Evolutionary conservation across 495 filamentous ascomycete species (phyloP), one percentile per base, ranked within the genome.

Genomic region (Trichocladium uniseriatum): DNA sequence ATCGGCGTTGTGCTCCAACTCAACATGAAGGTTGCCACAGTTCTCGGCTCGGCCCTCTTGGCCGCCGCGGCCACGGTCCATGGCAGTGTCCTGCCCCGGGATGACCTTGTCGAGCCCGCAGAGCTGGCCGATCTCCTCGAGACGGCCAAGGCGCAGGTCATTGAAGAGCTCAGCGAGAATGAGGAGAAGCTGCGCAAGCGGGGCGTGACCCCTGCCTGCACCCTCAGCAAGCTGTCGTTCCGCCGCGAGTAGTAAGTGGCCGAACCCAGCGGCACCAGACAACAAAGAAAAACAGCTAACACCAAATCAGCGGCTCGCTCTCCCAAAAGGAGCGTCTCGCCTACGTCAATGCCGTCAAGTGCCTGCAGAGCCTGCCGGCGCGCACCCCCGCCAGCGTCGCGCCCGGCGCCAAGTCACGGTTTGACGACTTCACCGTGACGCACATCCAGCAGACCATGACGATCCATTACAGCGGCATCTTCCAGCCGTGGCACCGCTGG

Each of bases 401-500:
- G 0, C 63, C 67, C 5, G 70, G 68, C 0, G 60, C 65, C 13
- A 57, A 51, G 32, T 61, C 57, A 5, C 71, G 80, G 6, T 84
- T 77, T 54, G 84, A 89, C 67, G 84, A 89, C 59, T 87, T 88
- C 56, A 70, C 81, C 34, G 80, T 73, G 11, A 73, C 72, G 8
- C 85, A 89, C 59, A 82, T 86, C 60, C 73, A 78, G 49, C 73
- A 84, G 58, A 81, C 80, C 4, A 54, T 69, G 13, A 47, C 53
- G 2, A 84, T 86, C 46, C 84, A 88, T 57, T 77, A 69, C 48
- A 78, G 76, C 38, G 82, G 80, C 16, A 78, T 75, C 48, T 85
- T 89, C 64, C 66, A 86, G 27, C 63, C 76, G 1, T 88, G 83
- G 81, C 85, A 89, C 58, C 72, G 84, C 15, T 83, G 82, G 62